Conservation (phyloP, 495 filamentous ascomycete species). For the Penicillium arizonense region DNA sequence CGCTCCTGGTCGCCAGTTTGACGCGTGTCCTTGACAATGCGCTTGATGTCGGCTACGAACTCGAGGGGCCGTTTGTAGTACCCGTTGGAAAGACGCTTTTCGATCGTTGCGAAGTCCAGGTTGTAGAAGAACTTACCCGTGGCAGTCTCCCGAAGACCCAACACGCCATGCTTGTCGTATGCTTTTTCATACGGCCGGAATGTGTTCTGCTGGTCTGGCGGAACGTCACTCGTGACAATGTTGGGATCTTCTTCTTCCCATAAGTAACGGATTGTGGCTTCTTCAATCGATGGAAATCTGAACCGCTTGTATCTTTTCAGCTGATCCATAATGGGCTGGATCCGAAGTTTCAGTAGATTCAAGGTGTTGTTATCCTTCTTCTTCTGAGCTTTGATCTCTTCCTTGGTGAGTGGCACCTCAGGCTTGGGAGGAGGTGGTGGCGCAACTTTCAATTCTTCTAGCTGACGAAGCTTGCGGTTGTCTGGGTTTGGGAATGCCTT, state of each 20-base stretch:
- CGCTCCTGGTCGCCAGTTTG: conserved; percentile 73
- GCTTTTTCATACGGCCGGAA: conserved; percentile 73
- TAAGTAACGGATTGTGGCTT: conserved; percentile 70
- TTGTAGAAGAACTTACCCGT: conserved; percentile 91
- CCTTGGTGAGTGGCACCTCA: conserved; percentile 56
- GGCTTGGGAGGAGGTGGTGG: conserved; percentile 66
- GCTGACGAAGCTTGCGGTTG: conserved; percentile 78
- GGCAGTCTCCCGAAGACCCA: conserved; percentile 64
- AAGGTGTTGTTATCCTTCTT: conserved; percentile 75
- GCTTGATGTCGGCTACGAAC: conserved; percentile 81
- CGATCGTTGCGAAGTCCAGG: conserved; percentile 87
- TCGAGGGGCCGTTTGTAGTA: conserved; percentile 88
- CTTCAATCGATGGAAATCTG: conserved; percentile 72
- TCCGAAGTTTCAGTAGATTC: conserved; percentile 79
- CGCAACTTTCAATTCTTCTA: conserved; percentile 74
- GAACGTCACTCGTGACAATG: conserved; percentile 73
- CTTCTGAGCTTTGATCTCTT: conserved; percentile 76
- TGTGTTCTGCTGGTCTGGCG: conserved; percentile 51
- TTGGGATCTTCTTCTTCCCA: conserved; percentile 81
- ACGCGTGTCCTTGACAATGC: conserved; percentile 78
- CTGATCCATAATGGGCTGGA: conserved; percentile 94
- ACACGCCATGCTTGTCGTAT: conserved; percentile 70
- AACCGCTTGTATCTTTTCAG: conserved; percentile 87
- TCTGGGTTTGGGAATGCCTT: conserved; percentile 81
- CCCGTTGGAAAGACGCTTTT: conserved; percentile 90